Base-by-base conservation (phyloP, 495 filamentous ascomycete species). In the Penicillium daleae region DNA sequence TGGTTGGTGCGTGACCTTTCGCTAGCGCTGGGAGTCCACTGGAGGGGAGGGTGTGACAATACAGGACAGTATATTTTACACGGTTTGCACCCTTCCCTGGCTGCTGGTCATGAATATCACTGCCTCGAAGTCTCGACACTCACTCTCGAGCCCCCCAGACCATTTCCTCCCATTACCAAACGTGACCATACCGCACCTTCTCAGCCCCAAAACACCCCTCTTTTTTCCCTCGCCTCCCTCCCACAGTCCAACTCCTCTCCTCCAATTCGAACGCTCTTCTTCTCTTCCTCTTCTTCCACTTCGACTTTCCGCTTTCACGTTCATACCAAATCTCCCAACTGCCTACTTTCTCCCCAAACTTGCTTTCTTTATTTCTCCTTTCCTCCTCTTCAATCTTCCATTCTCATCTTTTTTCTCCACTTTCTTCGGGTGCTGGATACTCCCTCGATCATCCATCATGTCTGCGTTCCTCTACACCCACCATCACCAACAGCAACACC, bases 391-490 rank as follows among this genome's bases (percentile, higher is more conserved):
- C 60, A 74, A 66, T 70, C 63, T 70, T 68, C 62, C 65, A 63
- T 67, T 61, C 60, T 67, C 66, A 13, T 32, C 63, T 64, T 63
- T 66, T 61, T 54, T 65, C 59, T 63, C 24, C 37, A 19, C n/a
- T 22, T 49, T 24, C 44, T 44, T 52, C 44, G 59, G 64, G 68
- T 68, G 65, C 68, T 66, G 63, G 63, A 54, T 54, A 60, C 65
- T 52, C 27, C 32, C 57, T 33, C 60, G 62, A 53, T 58, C 61
- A 57, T 49, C 65, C 68, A 89, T 75, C 76, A 93, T 94, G 90
- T 92, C 92, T 74, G 84, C 86, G 71, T 92, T 89, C 77, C 91
- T 86, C 81, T 87, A 89, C 74, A 79, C 64, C 56, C 69, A 85
- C 59, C 85, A 79, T 40, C 86, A 62, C 46, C 63, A 84, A 55